Percentiles rank a stretch among this genome's conserved stretches.
These are phyloP conservation scores for Cucurbita maxima DNA, from an alignment of 306 rosid genomes.

Conservation along the genomic window DNA sequence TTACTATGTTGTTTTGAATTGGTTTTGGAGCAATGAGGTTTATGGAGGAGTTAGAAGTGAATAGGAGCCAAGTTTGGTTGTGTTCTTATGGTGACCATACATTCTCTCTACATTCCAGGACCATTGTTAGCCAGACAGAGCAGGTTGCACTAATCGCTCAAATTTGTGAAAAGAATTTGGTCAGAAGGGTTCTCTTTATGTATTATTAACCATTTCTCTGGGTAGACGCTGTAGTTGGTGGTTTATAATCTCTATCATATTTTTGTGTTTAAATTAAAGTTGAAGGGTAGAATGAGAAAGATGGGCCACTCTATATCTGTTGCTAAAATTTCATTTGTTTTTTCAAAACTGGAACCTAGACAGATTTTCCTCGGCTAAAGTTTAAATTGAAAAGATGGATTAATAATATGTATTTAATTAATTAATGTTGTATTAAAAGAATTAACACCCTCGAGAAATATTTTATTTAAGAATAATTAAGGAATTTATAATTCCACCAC, in stretches of 20 bases:
- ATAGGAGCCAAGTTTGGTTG: slow-evolving; percentile 8
- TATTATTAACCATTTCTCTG: neutral
- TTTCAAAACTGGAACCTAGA: slow-evolving; percentile 5
- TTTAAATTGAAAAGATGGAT: slow-evolving; percentile 3
- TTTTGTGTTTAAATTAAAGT: neutral
- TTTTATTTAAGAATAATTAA: neutral
- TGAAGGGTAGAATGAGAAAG: neutral
- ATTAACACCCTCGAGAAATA: too few relatives aligned
- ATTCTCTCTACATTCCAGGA: neutral
- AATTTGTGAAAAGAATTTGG: neutral
- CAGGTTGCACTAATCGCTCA: neutral
- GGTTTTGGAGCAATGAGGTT: slow-evolving; percentile 9
- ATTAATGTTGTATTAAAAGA: neutral
- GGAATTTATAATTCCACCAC: neutral
- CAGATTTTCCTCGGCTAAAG: slow-evolving; percentile 5
- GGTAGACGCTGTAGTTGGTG: neutral
- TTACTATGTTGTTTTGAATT: slow-evolving; percentile 12
- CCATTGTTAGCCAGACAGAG: neutral
- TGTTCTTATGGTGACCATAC: neutral
- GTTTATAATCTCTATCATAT: neutral
- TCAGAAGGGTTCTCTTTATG: neutral
- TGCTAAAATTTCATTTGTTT: neutral
- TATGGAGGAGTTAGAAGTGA: slow-evolving; percentile 12
- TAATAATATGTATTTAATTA: neutral
- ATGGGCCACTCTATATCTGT: neutral